Evolutionary conservation across 495 filamentous ascomycete genomes (phyloP).

Genomic region (Lophiostoma macrostomum): DNA sequence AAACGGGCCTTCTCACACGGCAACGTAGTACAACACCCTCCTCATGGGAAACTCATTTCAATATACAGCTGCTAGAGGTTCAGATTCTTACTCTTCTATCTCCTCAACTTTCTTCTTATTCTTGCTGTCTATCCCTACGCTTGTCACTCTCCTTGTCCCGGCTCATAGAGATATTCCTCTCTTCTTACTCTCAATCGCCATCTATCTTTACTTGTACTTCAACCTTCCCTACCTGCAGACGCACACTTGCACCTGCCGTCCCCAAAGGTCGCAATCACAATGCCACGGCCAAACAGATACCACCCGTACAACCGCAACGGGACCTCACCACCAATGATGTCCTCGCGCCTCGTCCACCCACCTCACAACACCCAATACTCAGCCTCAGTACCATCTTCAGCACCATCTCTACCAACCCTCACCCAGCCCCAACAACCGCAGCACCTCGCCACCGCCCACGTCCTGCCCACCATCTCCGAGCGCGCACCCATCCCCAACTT

Average conservation of each 20-base stretch:
- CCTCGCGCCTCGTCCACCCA: neutral
- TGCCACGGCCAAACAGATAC: constrained; percentile 24
- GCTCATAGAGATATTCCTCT: too few relatives aligned
- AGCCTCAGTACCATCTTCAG: neutral
- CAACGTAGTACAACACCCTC: too few relatives aligned
- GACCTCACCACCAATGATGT: neutral
- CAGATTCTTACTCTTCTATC: too few relatives aligned
- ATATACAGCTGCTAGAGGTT: too few relatives aligned
- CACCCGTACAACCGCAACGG: constrained; percentile 18
- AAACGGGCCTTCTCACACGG: too few relatives aligned
- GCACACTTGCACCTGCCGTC: neutral
- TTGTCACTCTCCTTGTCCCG: too few relatives aligned
- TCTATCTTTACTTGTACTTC: neutral
- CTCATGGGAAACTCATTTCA: too few relatives aligned
- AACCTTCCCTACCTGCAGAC: neutral
- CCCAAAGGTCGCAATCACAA: neutral
- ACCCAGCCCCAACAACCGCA: neutral
- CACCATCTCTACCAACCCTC: neutral
- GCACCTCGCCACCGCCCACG: neutral
- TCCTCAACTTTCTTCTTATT: too few relatives aligned
- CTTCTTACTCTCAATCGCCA: neutral
- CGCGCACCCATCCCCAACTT: too few relatives aligned
- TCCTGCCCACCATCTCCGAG: too few relatives aligned
- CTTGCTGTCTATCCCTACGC: too few relatives aligned
- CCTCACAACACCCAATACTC: neutral